phyloP scores from a whole-genome alignment of 768 basidiomycete species.

The Flagelloscypha sp. region DNA sequence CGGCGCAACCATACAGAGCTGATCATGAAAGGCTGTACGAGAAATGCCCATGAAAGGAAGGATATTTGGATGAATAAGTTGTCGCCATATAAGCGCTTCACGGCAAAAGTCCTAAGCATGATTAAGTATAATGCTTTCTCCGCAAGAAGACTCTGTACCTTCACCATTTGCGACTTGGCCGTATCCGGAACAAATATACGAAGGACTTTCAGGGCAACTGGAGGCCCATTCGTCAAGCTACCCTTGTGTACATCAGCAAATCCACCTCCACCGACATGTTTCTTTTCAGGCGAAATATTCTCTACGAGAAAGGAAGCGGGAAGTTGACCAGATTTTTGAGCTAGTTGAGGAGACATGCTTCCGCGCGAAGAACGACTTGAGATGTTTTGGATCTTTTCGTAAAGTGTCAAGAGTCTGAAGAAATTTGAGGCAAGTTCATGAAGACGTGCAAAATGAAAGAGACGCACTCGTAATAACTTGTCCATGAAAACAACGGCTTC shows the following conservation, averaged over 20 bases:
- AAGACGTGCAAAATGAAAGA: too few relatives aligned
- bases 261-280: constrained; percentile 19
- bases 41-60: constrained; percentile 32
- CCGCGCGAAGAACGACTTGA: too few relatives aligned
- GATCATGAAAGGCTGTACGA: constrained; percentile 15
- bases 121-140: neutral
- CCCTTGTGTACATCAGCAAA: constrained; percentile 23
- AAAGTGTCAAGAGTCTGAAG: too few relatives aligned
- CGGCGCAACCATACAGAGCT: constrained; percentile 27
- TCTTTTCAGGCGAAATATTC: constrained; percentile 15
- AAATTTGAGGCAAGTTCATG: too few relatives aligned
- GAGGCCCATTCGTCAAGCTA: constrained; percentile 11
- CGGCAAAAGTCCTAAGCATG: constrained; percentile 17
- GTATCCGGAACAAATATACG: constrained; percentile 11
- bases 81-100: constrained; percentile 24
- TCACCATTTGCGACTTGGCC: constrained; percentile 5
- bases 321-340: constrained; percentile 15
- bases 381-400: too few relatives aligned
- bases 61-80: constrained; percentile 21
- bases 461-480: too few relatives aligned
- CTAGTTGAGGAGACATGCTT: too few relatives aligned
- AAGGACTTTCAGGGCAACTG: constrained; percentile 21
- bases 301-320: constrained; percentile 17
- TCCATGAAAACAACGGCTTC: too few relatives aligned
- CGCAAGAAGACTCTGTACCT: constrained; percentile 6